Evolutionary conservation across 1,139 yeast genomes (phyloP), one percentile per base, ranked within the genome.

Genomic region (Saccharomyces hybrid): DNA sequence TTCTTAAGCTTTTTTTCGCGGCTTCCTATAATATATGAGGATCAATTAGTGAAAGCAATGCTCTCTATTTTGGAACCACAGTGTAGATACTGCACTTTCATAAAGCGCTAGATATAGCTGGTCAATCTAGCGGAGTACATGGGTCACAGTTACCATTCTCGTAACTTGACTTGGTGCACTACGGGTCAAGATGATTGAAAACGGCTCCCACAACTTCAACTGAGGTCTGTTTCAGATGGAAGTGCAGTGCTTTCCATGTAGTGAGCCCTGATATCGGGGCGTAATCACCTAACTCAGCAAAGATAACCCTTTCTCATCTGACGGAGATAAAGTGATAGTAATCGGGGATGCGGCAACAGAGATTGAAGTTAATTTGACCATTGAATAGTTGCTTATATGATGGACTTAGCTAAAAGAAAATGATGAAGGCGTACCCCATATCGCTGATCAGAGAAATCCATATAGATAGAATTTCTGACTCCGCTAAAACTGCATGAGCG

Each of bases 131-230:
- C 27, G 23, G 54, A 51, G 28, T 55, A 55, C 57, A 55, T 47
- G 57, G 56, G 38, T 51, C 56, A 55, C 56, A 16, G 56, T 55
- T n/a, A 55, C 3, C 57, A 53, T 55, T 44, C 49, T 38, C 26
- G 8, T 26, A 26, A 26, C 27, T 26, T 26, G 27, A 7, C 27
- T 26, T 26, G 27, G 27, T 26, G 51, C 51, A 29, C 42, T 41
- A 8, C 32, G 23, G n/a, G 6, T 20, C 28, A 49, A 29, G 8
- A 13, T 7, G 16, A 46, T 48, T 8, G 23, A 14, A 34, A 34
- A 51, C 51, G 9, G 54, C 50, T n/a, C 49, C 42, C n/a, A 44
- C 47, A 41, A 54, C 27, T 11, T 32, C 41, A 32, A 31, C 41
- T 44, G 25, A 56, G 56, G 23, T 47, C 47, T 8, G 54, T 47